These are phyloP conservation scores for Sordaria brevicollis DNA, from an alignment of 495 filamentous ascomycete species.

Conservation along the genomic window DNA sequence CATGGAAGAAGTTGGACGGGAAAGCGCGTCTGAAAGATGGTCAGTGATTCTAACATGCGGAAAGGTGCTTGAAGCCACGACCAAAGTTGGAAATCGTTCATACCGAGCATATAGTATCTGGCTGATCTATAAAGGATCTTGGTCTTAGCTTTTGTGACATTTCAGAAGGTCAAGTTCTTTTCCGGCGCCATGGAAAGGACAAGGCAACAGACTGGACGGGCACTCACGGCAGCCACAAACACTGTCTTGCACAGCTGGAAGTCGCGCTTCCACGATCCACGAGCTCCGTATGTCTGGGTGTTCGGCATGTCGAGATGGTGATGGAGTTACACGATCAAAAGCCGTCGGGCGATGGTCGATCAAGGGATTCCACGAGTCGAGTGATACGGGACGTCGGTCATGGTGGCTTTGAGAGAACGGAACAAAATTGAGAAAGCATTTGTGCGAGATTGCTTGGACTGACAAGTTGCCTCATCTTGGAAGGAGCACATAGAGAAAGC, in stretches of 20 bases:
- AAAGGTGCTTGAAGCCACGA: neutral
- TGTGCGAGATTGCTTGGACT: neutral
- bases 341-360: neutral
- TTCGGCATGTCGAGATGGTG: neutral
- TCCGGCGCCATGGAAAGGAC: neutral
- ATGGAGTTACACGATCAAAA: neutral
- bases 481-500: neutral
- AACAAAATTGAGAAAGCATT: neutral
- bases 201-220: neutral
- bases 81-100: neutral
- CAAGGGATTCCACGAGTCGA: neutral
- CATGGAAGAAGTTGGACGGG: conserved; percentile 11
- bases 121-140: conserved; percentile 8
- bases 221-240: conserved; percentile 11
- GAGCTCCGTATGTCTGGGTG: neutral
- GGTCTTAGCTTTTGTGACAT: too few species aligned
- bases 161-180: neutral
- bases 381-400: neutral
- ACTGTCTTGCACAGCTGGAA: conserved; percentile 13
- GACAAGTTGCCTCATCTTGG: neutral
- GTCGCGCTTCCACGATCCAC: conserved; percentile 4
- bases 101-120: conserved; percentile 18
- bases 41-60: neutral
- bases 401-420: neutral
- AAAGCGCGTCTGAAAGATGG: conserved; percentile 7